Base-by-base conservation (phyloP, 768 basidiomycete genomes). In the Phaffia australis region DNA sequence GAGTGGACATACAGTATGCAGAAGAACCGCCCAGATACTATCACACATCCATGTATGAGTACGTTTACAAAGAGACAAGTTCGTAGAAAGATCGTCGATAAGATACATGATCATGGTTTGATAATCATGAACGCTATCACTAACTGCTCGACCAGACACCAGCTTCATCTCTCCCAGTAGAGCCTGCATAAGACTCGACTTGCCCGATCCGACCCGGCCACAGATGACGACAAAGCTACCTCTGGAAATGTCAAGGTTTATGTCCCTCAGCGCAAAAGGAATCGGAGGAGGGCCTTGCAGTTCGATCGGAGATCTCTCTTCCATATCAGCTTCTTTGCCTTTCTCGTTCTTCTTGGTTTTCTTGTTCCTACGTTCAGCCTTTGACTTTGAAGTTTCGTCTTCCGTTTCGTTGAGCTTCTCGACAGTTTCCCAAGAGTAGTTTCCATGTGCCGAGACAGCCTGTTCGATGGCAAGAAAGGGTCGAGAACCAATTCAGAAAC, bases 201-300 rank as follows among this genome's bases (percentile, higher is more conserved):
- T 77, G 23, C 76, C 76, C 1, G 70, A 65, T 9, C 76, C 76
- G 15, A 77, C 74, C 21, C 74, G 56, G 0, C 76, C 76, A 11
- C 74, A 71, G 16, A 77, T 60, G 60, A 72, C 73, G 8, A 76
- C 74, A 21, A 77, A 69, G 0, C 73, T 42, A 11, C 76, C 73
- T 47, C 68, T 51, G 2, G 67, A 66, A 11, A 74, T 71, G 3
- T 60, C 47, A 9, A 75, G 32, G 42, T 72, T 50, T 60, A 85
- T 73, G 70, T 80, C 75, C 55, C 75, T 78, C 55, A 85, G 72
- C 63, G 79, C 76, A 69, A 85, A 85, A 0, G 83, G 83, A 5
- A 5, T 42, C 35, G 60, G 79, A 76, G 68, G 84, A 85, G 0
- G 83, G 83, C 63, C 68, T 61, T 14, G 70, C 63, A 8, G 47